These are phyloP conservation scores for Alternaria metachromatica DNA, from an alignment of 2,329 filamentous ascomycete genomes.

Conservation along the genomic window DNA sequence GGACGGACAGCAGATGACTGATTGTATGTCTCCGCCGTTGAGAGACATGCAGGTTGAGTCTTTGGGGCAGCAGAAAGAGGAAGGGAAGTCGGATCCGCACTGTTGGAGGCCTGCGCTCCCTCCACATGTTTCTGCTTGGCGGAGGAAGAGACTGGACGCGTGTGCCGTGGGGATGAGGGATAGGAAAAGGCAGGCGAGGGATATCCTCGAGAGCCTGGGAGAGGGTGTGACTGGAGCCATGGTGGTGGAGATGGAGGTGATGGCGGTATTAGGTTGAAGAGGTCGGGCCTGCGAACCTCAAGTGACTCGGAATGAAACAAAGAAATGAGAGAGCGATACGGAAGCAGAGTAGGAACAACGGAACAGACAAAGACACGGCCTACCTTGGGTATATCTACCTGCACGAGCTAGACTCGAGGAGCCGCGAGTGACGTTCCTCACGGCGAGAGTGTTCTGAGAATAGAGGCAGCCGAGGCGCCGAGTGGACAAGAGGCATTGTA, in stretches of 20 bases:
- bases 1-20: constrained; percentile 73
- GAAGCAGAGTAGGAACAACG: constrained; percentile 7
- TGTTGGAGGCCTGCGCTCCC: constrained; percentile 55
- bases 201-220: constrained; percentile 43
- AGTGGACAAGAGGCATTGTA: constrained; percentile 39
- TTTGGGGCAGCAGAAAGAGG: constrained; percentile 70
- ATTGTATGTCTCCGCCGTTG: constrained; percentile 65
- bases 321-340: constrained; percentile 1
- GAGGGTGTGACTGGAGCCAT: constrained; percentile 40
- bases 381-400: constrained; percentile 27
- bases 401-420: constrained; percentile 13
- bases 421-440: constrained; percentile 20
- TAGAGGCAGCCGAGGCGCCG: constrained; percentile 39
- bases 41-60: constrained; percentile 65
- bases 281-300: constrained; percentile 17
- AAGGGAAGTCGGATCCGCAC: constrained; percentile 65
- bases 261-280: constrained; percentile 5
- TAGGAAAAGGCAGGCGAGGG: constrained; percentile 40
- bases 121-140: constrained; percentile 56
- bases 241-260: constrained; percentile 5
- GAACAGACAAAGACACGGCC: constrained; percentile 12
- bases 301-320: constrained; percentile 15
- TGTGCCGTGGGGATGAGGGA: constrained; percentile 32
- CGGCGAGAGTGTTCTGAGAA: constrained; percentile 33
- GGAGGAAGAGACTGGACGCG: constrained; percentile 37